Conservation (phyloP, 306 rosid genomes). For the Acacia crassicarpa region DNA sequence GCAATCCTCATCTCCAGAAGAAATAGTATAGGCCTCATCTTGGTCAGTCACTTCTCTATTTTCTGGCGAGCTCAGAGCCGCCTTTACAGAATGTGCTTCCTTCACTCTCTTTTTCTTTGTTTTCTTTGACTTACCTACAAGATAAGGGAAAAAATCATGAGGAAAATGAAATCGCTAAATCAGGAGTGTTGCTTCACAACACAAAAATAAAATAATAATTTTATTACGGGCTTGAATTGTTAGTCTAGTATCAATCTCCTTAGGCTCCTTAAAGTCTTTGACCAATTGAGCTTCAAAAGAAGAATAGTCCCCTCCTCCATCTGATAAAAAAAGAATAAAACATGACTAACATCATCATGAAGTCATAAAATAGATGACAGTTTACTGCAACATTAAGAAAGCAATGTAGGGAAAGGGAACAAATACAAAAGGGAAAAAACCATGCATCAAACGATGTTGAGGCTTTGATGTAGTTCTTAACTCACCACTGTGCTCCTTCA, state of each 20-base stretch:
- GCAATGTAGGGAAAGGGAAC: not conserved
- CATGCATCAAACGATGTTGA: not conserved
- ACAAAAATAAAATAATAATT: not conserved
- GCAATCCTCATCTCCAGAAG: constrained; percentile 48
- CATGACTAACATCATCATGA: constrained; percentile 2
- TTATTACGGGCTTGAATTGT: constrained; percentile 24
- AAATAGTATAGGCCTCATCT: constrained; percentile 42
- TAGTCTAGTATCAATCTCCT: constrained; percentile 26
- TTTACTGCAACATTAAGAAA: not conserved
- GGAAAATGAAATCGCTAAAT: constrained; percentile 7
- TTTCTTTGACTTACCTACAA: constrained; percentile 63
- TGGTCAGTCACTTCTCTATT: constrained; percentile 28
- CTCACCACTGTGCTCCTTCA: constrained; percentile 43
- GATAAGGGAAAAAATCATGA: not conserved
- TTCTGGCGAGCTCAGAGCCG: constrained; percentile 30
- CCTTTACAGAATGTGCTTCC: constrained; percentile 20
- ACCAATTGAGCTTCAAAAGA: constrained; percentile 13
- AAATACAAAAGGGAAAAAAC: not conserved
- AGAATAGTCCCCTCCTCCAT: constrained; percentile 16
- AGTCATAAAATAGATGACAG: not conserved
- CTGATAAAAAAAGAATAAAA: constrained; percentile 6
- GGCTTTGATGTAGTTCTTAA: not conserved
- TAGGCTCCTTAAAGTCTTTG: constrained; percentile 7
- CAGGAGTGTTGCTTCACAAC: constrained; percentile 1
- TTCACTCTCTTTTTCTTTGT: constrained; percentile 49